Evolutionary conservation across 1,284 basidiomycete species (phyloP), one percentile per base, ranked within the genome.

Genomic region (Ceratobasidium sp.): DNA sequence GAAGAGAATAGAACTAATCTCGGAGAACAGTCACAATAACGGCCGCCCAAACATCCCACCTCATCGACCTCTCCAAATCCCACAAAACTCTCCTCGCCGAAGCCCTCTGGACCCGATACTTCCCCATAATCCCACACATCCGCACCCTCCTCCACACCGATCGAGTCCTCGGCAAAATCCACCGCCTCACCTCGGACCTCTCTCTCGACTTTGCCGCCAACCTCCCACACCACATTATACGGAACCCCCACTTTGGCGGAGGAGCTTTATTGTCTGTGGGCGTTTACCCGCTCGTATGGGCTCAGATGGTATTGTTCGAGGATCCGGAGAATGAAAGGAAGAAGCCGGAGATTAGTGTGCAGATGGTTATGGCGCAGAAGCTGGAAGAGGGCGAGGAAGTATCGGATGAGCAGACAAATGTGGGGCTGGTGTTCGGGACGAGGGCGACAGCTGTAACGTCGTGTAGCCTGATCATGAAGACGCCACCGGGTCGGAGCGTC

Each of bases 231-330:
- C 27, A 81, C 84, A 80, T 86, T 2, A 81, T 87, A 78, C 81
- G 84, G 76, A 83, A 86, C 76, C 84, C 86, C 0, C 79, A 82
- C 14, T 80, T 86, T 9, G 87, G 84, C 2, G 87, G 87, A 14
- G 87, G 87, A 2, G 84, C 84, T 3, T 78, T 87, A 14, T 82
- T 88, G 27, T 86, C 87, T 77, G 81, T 84, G 56, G 80, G 77
- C 1, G 81, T 84, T 0, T 85, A 86, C 78, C 83, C 84, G 0
- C 81, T 83, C 27, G 81, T 84, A 19, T 84, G 84, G 84, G 80
- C 81, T 0, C 84, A 84, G 81, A 79, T 85, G 9, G 77, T 79
- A 5, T 77, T 85, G n/a, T 82, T 82, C 79, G 82, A 83, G 31
- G 80, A 83, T 76, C 83, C 83, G 0, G 75, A 81, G 66, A 82